Evolutionary conservation across 495 filamentous ascomycete species (phyloP), one percentile per base, ranked within the genome.

Genomic region (Aspergillus baeticus): DNA sequence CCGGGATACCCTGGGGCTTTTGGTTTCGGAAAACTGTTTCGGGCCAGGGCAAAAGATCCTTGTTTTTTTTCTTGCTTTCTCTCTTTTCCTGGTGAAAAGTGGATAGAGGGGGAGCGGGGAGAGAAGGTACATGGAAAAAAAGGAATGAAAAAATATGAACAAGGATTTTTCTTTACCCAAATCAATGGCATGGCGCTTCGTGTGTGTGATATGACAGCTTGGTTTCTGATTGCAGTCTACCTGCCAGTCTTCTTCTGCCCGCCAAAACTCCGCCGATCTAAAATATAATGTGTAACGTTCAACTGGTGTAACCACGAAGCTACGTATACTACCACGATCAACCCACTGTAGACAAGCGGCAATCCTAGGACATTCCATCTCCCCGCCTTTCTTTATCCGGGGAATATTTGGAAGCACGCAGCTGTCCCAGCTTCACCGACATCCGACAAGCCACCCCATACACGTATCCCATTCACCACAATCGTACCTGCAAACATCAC

Each of bases 111-210:
- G 20, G 21, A n/a, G n/a, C n/a, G n/a, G 21, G 33, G 38, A 50
- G 42, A 54, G 37, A 44, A 50, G 41, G 26, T 54, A 44, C 51
- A 37, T 48, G 53, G 31, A 62, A 45, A 55, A 51, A 58, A 59
- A 42, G 44, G 45, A 43, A 58, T 44, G 52, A 60, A 55, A 49
- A 53, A 60, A 61, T 54, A 62, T 55, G 52, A 63, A 58, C 59
- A 57, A 55, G 50, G 55, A 58, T 57, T 61, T 61, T 55, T n/a
- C n/a, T 33, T 50, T 63, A 61, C 43, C 48, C 49, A 59, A 60
- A 66, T 54, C 52, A 66, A 63, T 66, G 64, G 61, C 61, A 67
- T 64, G 61, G 64, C 64, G 64, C 64, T 64, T 61, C 62, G 57
- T 66, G 57, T 66, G 61, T 67, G 61, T 67, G 59, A 59, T 67